Evolutionary conservation across 192 early-diverging fungal genomes (phyloP), one percentile per base, ranked within the genome.

Genomic region (Backusella macrospora): DNA sequence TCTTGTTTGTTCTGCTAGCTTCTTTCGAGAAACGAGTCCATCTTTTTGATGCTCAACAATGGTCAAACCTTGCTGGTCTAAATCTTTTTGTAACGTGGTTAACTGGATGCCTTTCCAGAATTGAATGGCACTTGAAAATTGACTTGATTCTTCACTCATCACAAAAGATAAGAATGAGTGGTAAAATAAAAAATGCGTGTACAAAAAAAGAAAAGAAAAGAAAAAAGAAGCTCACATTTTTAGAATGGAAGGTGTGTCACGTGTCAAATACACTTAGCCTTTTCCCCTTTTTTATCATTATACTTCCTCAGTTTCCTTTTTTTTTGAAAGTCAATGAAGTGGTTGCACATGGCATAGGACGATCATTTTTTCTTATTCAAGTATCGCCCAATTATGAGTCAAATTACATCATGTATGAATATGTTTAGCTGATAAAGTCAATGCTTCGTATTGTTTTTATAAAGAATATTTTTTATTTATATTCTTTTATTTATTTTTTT

Each of bases 21-120:
- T 87, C 78, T 95, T 95, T 67, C 95, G 83, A 40, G 86, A 90
- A 47, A 89, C 84, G 13, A 94, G 74, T 2, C 87, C 86, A 72
- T 91, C 90, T 76, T 93, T 95, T 72, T 96, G 96, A 72, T 94
- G 93, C 70, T 95, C 93, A 64, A 96, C 84, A 42, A 97, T 90
- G 21, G 88, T 87, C 3, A 94, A 74, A 15, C 93, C 91, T 37
- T 95, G 86, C 14, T 84, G 79, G 73, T 96, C 96, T 62, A 97
- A 88, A 14, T 87, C 83, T 6, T 85, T 85, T 71, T 96, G 90
- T 16, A 97, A 79, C 1, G 39, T 47, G 0, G 87, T 73, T 9
- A 97, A 87, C 59, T 92, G 88, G 73, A 95, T 88, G 34, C 62
- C 68, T 37, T 81, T 81, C 80, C 80, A 81, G 40, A 74, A 72